Conservation (phyloP, 495 filamentous ascomycete species). For the Podospora pseudocomata region DNA sequence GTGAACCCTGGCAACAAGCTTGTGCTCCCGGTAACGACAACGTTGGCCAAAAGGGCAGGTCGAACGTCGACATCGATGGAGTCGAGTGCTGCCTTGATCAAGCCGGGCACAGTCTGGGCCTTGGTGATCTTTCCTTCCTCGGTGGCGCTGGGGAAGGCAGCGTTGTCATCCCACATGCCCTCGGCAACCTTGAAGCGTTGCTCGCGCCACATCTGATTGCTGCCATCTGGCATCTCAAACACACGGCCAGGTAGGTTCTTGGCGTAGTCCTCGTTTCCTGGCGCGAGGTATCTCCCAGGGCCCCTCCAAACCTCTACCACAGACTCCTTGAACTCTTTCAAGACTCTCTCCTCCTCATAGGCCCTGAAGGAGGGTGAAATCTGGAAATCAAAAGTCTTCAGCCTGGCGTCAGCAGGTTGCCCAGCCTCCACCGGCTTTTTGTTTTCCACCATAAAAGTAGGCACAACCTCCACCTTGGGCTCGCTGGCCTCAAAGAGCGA, state of each 20-base stretch:
- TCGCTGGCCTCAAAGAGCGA: constrained; percentile 69
- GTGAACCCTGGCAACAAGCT: constrained; percentile 84
- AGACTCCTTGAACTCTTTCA: constrained; percentile 95
- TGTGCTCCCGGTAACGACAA: constrained; percentile 88
- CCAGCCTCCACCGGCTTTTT: constrained; percentile 89
- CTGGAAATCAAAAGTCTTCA: constrained; percentile 59
- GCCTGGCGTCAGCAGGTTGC: constrained; percentile 57
- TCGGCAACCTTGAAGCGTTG: constrained; percentile 83
- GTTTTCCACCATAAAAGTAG: constrained; percentile 79
- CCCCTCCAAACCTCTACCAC: constrained; percentile 93
- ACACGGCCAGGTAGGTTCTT: constrained; percentile 66
- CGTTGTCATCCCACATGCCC: constrained; percentile 80
- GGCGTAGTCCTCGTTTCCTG: constrained; percentile 63
- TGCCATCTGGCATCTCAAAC: constrained; percentile 92
- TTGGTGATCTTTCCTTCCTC: constrained; percentile 46
- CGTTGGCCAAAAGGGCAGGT: constrained; percentile 74
- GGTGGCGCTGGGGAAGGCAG: constrained; percentile 44
- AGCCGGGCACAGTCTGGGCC: constrained; percentile 70
- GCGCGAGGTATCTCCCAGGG: constrained; percentile 60
- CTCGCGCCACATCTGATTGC: constrained; percentile 85
- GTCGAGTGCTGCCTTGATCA: constrained; percentile 72
- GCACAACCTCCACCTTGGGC: constrained; percentile 74
- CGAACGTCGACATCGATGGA: constrained; percentile 85
- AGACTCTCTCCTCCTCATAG: constrained; percentile 85
- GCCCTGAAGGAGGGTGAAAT: constrained; percentile 70